Base-by-base conservation (phyloP, 2,329 filamentous ascomycete genomes). In the Seiridium unicorne region DNA sequence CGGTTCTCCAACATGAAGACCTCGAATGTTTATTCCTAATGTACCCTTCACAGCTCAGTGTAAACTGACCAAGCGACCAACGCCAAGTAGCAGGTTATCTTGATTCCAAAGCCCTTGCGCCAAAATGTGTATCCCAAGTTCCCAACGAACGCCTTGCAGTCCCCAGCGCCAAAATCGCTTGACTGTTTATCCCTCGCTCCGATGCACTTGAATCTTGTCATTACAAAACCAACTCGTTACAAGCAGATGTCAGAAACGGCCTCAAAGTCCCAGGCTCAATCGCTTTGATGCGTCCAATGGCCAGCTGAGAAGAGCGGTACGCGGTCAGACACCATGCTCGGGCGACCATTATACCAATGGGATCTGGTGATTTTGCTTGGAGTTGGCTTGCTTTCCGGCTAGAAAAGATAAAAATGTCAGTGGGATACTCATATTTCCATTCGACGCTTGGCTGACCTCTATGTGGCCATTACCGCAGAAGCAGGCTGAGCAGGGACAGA, bases 321-420 rank as follows among this genome's bases (percentile, higher is more conserved):
- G 10, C 65, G 34, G 44, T 72, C 70, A 32, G 70, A 69, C 18
- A 62, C 62, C 8, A 51, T 58, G 53, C 67, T 68, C 31, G 58
- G 59, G 36, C 64, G 66, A 10, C 7, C 31, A 49, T 26, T 26
- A 49, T 11, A 11, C 26, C 11, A 9, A 6, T 26, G 31, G 1
- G n/a, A 32, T 3, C 36, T 7, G 49, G 31, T 6, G 34, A 51
- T 58, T 9, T 64, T 26, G 38, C 48, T 26, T 51, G 42, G 44
- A 18, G 35, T 48, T 48, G 18, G 7, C 34, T 10, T 38, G 18
- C n/a, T 36, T 7, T 4, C 10, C 5, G 34, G 18, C 49, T 51
- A n/a, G 6, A 0, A 1, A 6, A 51, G n/a, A 11, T 49, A 9
- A 26, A 2, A 34, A 32, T 32, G 18, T 26, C 38, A 42, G 38